Base-by-base conservation (phyloP, 768 basidiomycete genomes). In the Pleurotus tuber-regium region DNA sequence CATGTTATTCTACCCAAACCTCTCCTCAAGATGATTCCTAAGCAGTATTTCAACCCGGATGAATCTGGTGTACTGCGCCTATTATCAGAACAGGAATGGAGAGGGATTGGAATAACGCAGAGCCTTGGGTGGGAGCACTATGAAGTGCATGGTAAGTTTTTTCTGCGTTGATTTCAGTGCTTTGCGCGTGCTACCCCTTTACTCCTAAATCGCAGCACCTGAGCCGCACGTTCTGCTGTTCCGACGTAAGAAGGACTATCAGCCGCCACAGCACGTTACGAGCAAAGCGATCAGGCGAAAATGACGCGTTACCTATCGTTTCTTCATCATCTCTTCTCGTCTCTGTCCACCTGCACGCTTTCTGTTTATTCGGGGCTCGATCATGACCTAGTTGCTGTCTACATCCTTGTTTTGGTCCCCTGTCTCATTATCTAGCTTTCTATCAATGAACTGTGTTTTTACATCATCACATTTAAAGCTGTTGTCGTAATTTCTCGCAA, bases 61-160 rank as follows among this genome's bases (percentile, higher is more conserved):
- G 74, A 78, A 11, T 77, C 82, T 35, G 90, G 91, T 4, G 82
- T 86, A 3, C 76, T 98, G 49, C 82, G 94, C 3, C 80, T 98
- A 35, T 72, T 98, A 51, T 66, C 80, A 2, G 96, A 99, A 64
- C 70, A 78, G 36, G 97, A 99, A 69, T 99, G 96, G 96, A 80
- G 96, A 65, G 89, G 90, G 0, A 92, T 99, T 51, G 96, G 96
- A 7, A 96, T 98, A 56, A 89, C 88, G 35, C 96, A 99, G 70
- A 94, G 91, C 67, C 74, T 96, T 19, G 95, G 95, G 3, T 98
- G 95, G 94, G 89, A 92, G 63, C 94, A 97, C 61, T 98, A 95
- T 61, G 94, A 95, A 74, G 90, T 95, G n/a, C 95, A 98, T 62
- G 90, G 93, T 87, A 56, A 56, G 77, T 56, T 18, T 30, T n/a